Percentiles rank a stretch among this genome's conserved stretches.
Evolutionary conservation across 257 asterid genomes (phyloP).

Genomic region (Parsonsia alboflavescens): DNA sequence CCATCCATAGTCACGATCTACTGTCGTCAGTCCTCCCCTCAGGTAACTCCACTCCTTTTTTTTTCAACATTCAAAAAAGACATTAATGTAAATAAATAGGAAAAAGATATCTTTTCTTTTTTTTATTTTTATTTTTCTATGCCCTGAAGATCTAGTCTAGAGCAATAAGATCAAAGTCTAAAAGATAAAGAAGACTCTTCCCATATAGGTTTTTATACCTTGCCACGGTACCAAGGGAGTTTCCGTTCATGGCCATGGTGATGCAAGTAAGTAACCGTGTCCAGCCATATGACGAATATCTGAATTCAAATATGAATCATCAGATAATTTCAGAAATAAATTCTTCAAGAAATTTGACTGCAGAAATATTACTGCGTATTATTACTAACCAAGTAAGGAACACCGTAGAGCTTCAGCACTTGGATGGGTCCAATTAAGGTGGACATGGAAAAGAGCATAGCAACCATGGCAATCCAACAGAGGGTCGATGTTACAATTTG

Average conservation of each 20-base stretch:
- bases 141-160: background rate
- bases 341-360: too few relatives aligned
- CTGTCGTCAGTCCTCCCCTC: constrained; percentile 83
- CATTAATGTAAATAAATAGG: background rate
- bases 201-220: constrained; percentile 31
- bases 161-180: too few relatives aligned
- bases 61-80: background rate
- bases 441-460: constrained; percentile 36
- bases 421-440: constrained; percentile 38
- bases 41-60: constrained; percentile 83
- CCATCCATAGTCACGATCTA: constrained; percentile 79
- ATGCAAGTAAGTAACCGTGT: constrained; percentile 71
- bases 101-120: too few relatives aligned
- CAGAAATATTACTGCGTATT: background rate
- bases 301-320: constrained; percentile 13
- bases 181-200: too few relatives aligned
- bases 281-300: constrained; percentile 84
- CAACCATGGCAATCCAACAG: constrained; percentile 70
- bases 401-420: constrained; percentile 57
- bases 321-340: background rate
- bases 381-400: constrained; percentile 63
- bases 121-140: too few relatives aligned
- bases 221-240: constrained; percentile 89
- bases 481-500: constrained; percentile 53
- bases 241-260: constrained; percentile 79